These are phyloP conservation scores for Gossypium anomalum DNA, from an alignment of 345 rosid species.

Conservation along the genomic window DNA sequence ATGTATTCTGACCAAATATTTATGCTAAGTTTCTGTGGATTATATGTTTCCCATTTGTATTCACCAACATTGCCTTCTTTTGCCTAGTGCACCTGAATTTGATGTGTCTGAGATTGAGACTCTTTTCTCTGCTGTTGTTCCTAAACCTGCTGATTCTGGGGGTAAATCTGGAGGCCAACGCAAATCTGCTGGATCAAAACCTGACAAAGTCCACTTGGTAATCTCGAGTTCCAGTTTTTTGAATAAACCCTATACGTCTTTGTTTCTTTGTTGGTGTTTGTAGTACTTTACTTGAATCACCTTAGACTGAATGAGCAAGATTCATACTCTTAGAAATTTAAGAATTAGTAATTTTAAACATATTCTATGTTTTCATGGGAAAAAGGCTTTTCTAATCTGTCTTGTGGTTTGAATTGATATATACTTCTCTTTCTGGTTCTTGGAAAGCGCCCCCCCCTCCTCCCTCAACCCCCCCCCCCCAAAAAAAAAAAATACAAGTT, in stretches of 20 bases:
- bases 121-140: constrained; percentile 77
- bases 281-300: background rate
- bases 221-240: constrained; percentile 10
- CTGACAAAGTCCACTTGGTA: constrained; percentile 90
- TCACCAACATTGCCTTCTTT: constrained; percentile 20
- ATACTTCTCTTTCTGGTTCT: background rate
- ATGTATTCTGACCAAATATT: constrained; percentile 2
- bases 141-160: constrained; percentile 54
- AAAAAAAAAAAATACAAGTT: background rate
- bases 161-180: constrained; percentile 59
- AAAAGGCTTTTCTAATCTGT: background rate
- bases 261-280: background rate
- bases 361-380: background rate
- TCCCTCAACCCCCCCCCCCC: too few species aligned
- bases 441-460: background rate
- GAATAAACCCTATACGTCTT: background rate
- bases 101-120: constrained; percentile 91
- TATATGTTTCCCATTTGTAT: constrained; percentile 1
- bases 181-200: constrained; percentile 75
- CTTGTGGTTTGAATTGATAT: background rate
- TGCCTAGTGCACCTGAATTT: constrained; percentile 73
- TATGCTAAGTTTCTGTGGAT: background rate
- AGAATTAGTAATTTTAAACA: constrained; percentile 7
- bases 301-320: background rate
- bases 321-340: background rate